phyloP scores from a whole-genome alignment of 2,329 filamentous ascomycete species.

The Sporothrix protearum region DNA sequence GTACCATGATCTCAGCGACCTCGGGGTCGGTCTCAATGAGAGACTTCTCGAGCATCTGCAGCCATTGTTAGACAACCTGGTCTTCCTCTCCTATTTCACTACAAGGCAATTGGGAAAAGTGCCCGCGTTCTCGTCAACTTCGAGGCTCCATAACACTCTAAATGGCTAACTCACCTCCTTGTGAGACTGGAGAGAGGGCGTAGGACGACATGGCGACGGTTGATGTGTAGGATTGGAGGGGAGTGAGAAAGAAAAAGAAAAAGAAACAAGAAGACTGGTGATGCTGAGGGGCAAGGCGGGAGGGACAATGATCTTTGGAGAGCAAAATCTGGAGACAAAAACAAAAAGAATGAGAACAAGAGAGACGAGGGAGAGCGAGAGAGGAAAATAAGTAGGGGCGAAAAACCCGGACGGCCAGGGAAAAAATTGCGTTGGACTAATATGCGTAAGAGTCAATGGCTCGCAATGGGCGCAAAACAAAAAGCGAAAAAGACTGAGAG shows the following conservation, averaged over 20 bases:
- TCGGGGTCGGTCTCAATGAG: conserved; percentile 88
- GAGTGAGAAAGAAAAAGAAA: too few relatives aligned
- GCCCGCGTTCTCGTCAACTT: neutral
- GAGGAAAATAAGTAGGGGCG: conserved; percentile 33
- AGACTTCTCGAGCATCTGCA: conserved; percentile 90
- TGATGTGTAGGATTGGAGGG: neutral
- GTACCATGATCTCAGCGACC: conserved; percentile 94
- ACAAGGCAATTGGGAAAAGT: conserved; percentile 25
- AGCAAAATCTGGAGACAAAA: conserved; percentile 1
- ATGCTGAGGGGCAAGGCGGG: neutral
- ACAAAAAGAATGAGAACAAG: neutral
- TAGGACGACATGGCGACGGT: conserved; percentile 32
- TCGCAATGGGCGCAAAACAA: neutral
- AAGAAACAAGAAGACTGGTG: neutral
- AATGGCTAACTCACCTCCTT: conserved; percentile 24
- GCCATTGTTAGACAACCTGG: conserved; percentile 32
- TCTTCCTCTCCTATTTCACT: neutral
- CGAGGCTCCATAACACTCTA: neutral
- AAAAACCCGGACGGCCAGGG: conserved; percentile 7
- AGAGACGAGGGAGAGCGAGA: conserved; percentile 26
- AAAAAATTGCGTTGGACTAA: conserved; percentile 23
- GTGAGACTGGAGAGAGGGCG: conserved; percentile 28
- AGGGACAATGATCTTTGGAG: conserved; percentile 8
- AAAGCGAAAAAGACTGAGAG: neutral
- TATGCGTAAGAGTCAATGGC: conserved; percentile 5